Percentiles rank a stretch among this genome's conserved stretches.
phyloP scores from a whole-genome alignment of 2,329 filamentous ascomycete species.

The Fusarium albosuccineum region DNA sequence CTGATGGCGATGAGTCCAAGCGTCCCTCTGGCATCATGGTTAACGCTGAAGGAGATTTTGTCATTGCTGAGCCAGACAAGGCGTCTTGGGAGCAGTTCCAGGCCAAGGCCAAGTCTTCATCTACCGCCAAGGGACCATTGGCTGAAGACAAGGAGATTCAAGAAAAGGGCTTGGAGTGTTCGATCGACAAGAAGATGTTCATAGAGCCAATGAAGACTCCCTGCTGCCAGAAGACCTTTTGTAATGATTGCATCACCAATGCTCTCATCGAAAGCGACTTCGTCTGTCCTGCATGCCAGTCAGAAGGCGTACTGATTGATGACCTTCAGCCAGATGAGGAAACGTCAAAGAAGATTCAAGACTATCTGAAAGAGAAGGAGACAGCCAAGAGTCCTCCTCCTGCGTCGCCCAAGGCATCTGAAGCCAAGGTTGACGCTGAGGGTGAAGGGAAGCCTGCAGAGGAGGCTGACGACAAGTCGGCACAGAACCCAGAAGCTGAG shows the following conservation, averaged over 20 bases:
- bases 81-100: slow-evolving; percentile 97
- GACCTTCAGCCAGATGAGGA: slow-evolving; percentile 88
- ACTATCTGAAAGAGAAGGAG: slow-evolving; percentile 74
- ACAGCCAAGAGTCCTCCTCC: slow-evolving; percentile 57
- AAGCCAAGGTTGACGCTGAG: slow-evolving; percentile 37
- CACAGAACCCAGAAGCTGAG: slow-evolving; percentile 51
- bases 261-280: slow-evolving; percentile 98
- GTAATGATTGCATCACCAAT: slow-evolving; percentile 99
- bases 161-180: slow-evolving; percentile 89
- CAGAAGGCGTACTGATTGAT: slow-evolving; percentile 92
- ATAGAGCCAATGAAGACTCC: slow-evolving; percentile 99
- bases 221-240: slow-evolving; percentile 98
- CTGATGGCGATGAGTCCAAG: slow-evolving; percentile 85
- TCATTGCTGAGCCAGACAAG: slow-evolving; percentile 95
- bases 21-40: slow-evolving; percentile 94
- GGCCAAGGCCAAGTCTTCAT: slow-evolving; percentile 90
- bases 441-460: slow-evolving; percentile 46
- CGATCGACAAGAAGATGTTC: slow-evolving; percentile 98
- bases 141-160: slow-evolving; percentile 88
- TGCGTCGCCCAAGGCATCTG: slow-evolving; percentile 48
- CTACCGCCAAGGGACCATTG: slow-evolving; percentile 81
- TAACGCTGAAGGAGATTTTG: slow-evolving; percentile 96
- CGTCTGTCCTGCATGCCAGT: slow-evolving; percentile 91
- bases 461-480: slow-evolving; percentile 55
- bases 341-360: slow-evolving; percentile 80